Percentiles rank a stretch among this genome's conserved stretches.
phyloP scores from a whole-genome alignment of 257 asterid genomes.

The Voacanga thouarsii region DNA sequence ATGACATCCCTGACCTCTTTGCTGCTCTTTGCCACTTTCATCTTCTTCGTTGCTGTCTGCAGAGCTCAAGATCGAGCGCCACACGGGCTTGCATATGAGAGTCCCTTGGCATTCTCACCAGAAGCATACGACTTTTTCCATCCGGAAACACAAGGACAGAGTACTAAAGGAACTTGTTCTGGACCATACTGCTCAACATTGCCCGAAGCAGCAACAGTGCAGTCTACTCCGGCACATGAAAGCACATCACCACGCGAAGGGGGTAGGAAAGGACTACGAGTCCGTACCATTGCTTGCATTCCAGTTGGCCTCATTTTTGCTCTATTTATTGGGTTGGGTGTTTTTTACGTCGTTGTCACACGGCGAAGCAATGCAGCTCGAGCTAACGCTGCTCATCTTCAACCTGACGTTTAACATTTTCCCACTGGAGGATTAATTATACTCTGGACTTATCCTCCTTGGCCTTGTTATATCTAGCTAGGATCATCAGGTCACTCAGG shows the following conservation, averaged over 20 bases:
- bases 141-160: constrained; percentile 29
- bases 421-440: background rate
- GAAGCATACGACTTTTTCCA: constrained; percentile 43
- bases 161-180: constrained; percentile 13
- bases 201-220: constrained; percentile 40
- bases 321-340: constrained; percentile 28
- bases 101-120: constrained; percentile 40
- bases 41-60: constrained; percentile 13
- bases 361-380: constrained; percentile 20
- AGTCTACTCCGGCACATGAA: constrained; percentile 34
- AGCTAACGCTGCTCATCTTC: constrained; percentile 20
- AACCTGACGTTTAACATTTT: constrained; percentile 23
- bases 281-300: constrained; percentile 31
- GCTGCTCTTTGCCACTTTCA: constrained; percentile 18
- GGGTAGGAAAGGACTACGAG: constrained; percentile 17
- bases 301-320: constrained; percentile 23
- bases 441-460: constrained; percentile 1
- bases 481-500: background rate
- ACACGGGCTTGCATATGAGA: constrained; percentile 33
- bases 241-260: constrained; percentile 18
- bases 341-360: constrained; percentile 21
- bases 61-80: constrained; percentile 42
- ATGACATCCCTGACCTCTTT: constrained; percentile 22
- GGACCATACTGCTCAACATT: constrained; percentile 29
- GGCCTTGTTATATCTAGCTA: background rate